Conservation (phyloP, 768 basidiomycete genomes). For the Suillus brevipes region DNA sequence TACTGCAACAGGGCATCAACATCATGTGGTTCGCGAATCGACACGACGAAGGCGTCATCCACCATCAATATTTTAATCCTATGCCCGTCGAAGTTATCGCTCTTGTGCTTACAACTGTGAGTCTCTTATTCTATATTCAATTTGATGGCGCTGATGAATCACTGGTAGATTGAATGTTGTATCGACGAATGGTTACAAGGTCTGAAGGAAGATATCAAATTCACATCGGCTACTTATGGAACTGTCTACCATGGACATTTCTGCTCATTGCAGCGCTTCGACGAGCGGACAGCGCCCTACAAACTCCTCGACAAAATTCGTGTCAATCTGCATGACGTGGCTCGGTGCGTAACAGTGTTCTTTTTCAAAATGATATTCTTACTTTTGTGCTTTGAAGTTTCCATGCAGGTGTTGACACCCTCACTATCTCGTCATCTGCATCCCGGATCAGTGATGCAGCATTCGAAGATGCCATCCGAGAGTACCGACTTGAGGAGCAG, state of each 20-base stretch:
- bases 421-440: background rate
- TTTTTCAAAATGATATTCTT: background rate
- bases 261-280: background rate
- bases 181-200: conserved; percentile 14
- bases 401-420: conserved; percentile 6
- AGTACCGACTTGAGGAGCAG: conserved; percentile 4
- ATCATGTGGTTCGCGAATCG: conserved; percentile 28
- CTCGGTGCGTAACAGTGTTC: background rate
- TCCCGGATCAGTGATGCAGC: background rate
- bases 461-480: background rate
- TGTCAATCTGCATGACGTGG: background rate
- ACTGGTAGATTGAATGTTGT: conserved; percentile 16
- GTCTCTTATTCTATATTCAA: background rate
- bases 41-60: conserved; percentile 25
- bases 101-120: conserved; percentile 7
- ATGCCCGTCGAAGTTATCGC: conserved; percentile 9
- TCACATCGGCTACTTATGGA: conserved; percentile 9
- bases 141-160: background rate
- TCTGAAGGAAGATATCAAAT: conserved; percentile 10
- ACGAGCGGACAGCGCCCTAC: background rate
- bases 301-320: background rate
- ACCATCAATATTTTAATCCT: conserved; percentile 26
- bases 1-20: conserved; percentile 29
- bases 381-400: conserved; percentile 3
- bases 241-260: conserved; percentile 11